Base-by-base conservation (phyloP, 169 alveolate species). In the Babesia caballi region DNA sequence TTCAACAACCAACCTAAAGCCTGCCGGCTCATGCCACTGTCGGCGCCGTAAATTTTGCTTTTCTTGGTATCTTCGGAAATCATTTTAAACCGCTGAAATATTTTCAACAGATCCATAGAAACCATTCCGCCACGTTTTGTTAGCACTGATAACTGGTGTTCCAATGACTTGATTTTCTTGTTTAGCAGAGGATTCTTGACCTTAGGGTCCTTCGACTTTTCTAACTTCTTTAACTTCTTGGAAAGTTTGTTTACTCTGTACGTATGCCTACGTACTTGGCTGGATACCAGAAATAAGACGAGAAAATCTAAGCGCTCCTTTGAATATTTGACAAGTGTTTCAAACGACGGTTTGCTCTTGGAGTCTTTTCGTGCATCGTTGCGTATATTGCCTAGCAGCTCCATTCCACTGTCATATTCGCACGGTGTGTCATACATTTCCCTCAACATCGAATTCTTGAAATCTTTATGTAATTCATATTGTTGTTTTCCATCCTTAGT, bases 1-100 rank as follows among this genome's bases (percentile, higher is more conserved):
- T 90, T 90, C 51, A 91, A 56, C 49, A 91, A 54, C 94, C 94
- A 91, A 17, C 92, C 82, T 50, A 91, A 76, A 3, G 95, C 93
- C 60, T 90, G 94, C 28, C 92, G 58, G 41, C 89, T 78, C 91
- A 91, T 89, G 38, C 66, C 33, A n/a, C 53, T 27, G 40, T 42
- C 74, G 7, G 53, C 82, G 11, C 74, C 65, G 38, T 49, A 21
- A 0, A 38, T 21, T n/a, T 23, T 33, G 21, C 33, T 42, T 66
- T 58, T 66, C 73, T 66, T 77, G 9, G 40, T 56, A 6, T 66
- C 60, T 15, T 67, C 81, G 17, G 51, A 46, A 41, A 67, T 58
- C 85, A 77, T 77, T n/a, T 54, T 71, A 47, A 54, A 77, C 28
- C 82, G 9, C 28, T 66, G 53, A 27, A 77, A 66, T 40, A 77